Evolutionary conservation across 2,329 filamentous ascomycete genomes (phyloP).

Genomic region (Tolypocladium amazonense): DNA sequence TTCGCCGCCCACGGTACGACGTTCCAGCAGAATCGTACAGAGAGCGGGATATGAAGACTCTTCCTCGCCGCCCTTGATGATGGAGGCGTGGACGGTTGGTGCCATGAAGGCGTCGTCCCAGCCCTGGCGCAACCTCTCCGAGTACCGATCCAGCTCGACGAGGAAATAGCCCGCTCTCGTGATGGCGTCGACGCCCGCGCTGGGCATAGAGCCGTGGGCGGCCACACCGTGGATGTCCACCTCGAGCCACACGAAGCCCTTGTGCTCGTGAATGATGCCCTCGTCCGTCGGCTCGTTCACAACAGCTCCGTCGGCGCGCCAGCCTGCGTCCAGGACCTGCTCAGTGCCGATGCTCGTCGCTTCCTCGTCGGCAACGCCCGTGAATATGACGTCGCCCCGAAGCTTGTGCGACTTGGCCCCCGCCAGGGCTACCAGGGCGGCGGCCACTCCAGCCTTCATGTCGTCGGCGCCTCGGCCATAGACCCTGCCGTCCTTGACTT

Average conservation of each 20-base stretch:
- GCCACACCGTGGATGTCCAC: constrained; percentile 30
- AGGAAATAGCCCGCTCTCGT: constrained; percentile 34
- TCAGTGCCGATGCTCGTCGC: constrained; percentile 37
- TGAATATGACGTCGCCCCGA: constrained; percentile 38
- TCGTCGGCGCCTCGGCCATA: constrained; percentile 37
- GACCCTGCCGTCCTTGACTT: constrained; percentile 25
- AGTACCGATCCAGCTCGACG: constrained; percentile 30
- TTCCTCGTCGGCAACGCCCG: constrained; percentile 45
- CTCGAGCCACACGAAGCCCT: constrained; percentile 38
- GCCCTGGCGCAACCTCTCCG: constrained; percentile 16
- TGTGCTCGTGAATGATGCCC: constrained; percentile 33
- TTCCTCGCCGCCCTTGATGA: constrained; percentile 40
- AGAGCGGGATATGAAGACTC: constrained; percentile 37
- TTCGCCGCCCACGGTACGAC: constrained; percentile 35
- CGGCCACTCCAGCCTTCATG: constrained; percentile 42
- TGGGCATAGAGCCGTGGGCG: constrained; percentile 30
- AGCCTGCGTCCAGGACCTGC: constrained; percentile 37
- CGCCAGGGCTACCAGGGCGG: constrained; percentile 29
- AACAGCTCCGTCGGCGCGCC: constrained; percentile 40
- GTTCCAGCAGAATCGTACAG: constrained; percentile 37
- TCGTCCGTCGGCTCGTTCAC: constrained; percentile 36
- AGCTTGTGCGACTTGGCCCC: constrained; percentile 25
- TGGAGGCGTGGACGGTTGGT: constrained; percentile 33
- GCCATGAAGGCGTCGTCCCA: constrained; percentile 21
- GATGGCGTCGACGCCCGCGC: constrained; percentile 39